Percentiles rank a stretch among this genome's conserved stretches.
Conservation (phyloP, 1,139 yeast species). For the Yamadazyma spencermartinsiae region DNA sequence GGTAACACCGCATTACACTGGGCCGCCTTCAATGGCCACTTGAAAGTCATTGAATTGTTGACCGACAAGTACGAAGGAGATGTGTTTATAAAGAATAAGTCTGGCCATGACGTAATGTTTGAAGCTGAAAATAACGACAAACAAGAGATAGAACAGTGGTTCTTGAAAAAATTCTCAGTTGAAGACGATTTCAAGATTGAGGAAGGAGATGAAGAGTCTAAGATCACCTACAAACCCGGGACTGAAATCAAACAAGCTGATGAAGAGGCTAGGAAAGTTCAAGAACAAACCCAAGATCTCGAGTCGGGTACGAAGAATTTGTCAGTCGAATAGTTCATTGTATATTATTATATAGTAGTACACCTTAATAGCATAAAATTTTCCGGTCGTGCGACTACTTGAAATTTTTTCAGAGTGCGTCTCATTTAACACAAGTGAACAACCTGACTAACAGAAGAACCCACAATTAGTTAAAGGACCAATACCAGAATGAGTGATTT, state of each 20-base stretch:
- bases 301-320: slow-evolving; percentile 12
- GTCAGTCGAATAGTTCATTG: slow-evolving; percentile 4
- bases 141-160: slow-evolving; percentile 68
- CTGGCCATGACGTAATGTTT: slow-evolving; percentile 80
- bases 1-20: slow-evolving; percentile 96
- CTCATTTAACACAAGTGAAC: slow-evolving; percentile 3
- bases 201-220: slow-evolving; percentile 46
- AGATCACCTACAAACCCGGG: slow-evolving; percentile 50
- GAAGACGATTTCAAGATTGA: slow-evolving; percentile 55
- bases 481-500: slow-evolving; percentile 48
- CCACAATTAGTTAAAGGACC: background rate
- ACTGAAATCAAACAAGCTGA: slow-evolving; percentile 50
- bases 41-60: slow-evolving; percentile 65
- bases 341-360: slow-evolving; percentile 2
- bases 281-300: slow-evolving; percentile 14
- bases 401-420: slow-evolving; percentile 14
- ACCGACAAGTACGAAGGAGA: slow-evolving; percentile 79
- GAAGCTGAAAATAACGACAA: slow-evolving; percentile 82
- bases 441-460: background rate
- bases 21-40: slow-evolving; percentile 90
- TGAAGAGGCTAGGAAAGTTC: slow-evolving; percentile 37
- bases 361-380: background rate
- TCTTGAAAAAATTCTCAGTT: slow-evolving; percentile 68
- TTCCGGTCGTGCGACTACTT: slow-evolving; percentile 11
- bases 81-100: slow-evolving; percentile 71